phyloP scores from a whole-genome alignment of 2,329 filamentous ascomycete genomes.

The Neonectria magnoliae region DNA sequence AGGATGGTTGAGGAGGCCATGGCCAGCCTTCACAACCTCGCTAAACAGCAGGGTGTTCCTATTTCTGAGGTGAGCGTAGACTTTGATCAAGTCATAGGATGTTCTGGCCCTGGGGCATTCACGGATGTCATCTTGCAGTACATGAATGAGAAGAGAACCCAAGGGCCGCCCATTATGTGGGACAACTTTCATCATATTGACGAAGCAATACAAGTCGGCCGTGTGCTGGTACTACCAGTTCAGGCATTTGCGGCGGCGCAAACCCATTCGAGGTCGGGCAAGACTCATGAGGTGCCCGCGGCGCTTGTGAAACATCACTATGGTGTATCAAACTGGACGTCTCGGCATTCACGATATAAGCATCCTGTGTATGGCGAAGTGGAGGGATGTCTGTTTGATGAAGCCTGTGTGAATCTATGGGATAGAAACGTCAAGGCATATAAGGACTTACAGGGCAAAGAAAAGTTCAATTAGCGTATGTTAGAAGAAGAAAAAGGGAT shows the following conservation, averaged over 20 bases:
- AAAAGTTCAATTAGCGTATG: not conserved
- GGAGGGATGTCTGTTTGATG: not conserved
- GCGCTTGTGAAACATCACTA: slow-evolving; percentile 15
- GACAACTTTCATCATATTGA: slow-evolving; percentile 8
- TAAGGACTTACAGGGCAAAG: not conserved
- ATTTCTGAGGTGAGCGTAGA: slow-evolving; percentile 2
- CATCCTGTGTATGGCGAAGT: slow-evolving; percentile 14
- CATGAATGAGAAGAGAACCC: slow-evolving; percentile 8
- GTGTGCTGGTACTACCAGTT: slow-evolving; percentile 8
- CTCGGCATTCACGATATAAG: slow-evolving; percentile 5
- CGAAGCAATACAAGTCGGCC: not conserved
- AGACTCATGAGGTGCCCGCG: not conserved
- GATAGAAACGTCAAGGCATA: not conserved
- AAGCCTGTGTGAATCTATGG: not conserved
- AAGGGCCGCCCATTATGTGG: slow-evolving; percentile 3
- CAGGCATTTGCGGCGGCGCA: slow-evolving; percentile 10
- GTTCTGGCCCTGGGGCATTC: slow-evolving; percentile 5
- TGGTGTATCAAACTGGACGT: slow-evolving; percentile 7
- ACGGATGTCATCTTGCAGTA: slow-evolving; percentile 13
- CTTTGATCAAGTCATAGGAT: slow-evolving; percentile 11
- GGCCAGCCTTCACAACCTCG: not conserved
- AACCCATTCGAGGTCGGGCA: slow-evolving; percentile 3
- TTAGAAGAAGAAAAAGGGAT: not conserved
- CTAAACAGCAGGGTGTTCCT: not conserved
- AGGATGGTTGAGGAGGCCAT: not conserved